Evolutionary conservation across 2,329 filamentous ascomycete genomes (phyloP), one percentile per base, ranked within the genome.

Genomic region (Didymella pomorum): DNA sequence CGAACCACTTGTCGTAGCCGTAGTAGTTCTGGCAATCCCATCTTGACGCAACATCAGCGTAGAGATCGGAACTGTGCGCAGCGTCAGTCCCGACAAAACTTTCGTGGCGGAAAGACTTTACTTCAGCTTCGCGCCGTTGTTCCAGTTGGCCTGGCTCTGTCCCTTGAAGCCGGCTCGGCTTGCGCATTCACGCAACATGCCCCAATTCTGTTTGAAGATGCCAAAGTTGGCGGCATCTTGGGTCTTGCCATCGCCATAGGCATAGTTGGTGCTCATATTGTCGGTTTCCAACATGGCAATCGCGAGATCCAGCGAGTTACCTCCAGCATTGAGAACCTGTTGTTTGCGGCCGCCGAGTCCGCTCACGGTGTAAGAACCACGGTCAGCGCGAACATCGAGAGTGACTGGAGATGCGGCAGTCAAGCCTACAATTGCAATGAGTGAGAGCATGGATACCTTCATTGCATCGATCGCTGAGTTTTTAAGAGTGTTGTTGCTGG

Each of bases 131-230:
- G 31, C 31, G 16, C 31, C 16, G 6, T 35, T 35, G 8, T 35
- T n/a, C 31, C 16, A n/a, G 16, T n/a, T 35, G 8, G 14, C 31
- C 31, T 35, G 31, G 31, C 31, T 35, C 31, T 35, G 31, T 35
- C 31, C 31, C 31, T 35, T 35, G 31, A 35, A 5, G 16, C 31
- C 31, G n/a, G 16, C 31, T 35, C 31, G 31, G 31, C 31, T 35
- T 35, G 31, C 31, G 16, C 51, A 54, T 2, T 31, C 43, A 16
- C 44, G 20, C 35, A 37, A 12, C 31, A 45, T 39, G 12, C 41
- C 41, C 31, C 31, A 29, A 20, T 46, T 52, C 31, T 52, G 41
- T 25, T 46, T 52, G 42, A 52, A 52, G 29, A 52, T 39, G 18
- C 49, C 41, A 28, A 35, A 43, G n/a, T 51, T 51, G 48, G 48